Evolutionary conservation across 2,329 filamentous ascomycete species (phyloP), one percentile per base, ranked within the genome.

Genomic region (Penicillium sp.): DNA sequence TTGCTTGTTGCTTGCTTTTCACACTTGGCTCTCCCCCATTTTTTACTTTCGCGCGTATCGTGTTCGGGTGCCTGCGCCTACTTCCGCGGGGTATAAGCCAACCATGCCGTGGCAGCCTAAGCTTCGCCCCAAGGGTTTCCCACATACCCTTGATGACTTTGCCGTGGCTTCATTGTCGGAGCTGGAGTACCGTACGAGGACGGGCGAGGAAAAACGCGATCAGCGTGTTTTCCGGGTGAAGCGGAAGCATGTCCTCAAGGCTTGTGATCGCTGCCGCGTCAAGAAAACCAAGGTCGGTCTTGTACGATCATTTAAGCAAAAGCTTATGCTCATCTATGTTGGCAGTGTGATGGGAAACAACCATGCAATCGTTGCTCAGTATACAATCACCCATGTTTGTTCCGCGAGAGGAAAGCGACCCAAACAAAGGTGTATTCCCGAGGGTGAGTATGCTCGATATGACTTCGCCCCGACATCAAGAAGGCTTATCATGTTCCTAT

Each of bases 271-370:
- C n/a, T 79, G 77, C 64, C 74, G 77, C 55, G 75, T 79, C 46
- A 79, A 79, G 62, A 79, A 79, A 64, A 78, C 77, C 57, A 79
- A 79, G 71, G 77, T 78, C 60, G 59, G 65, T 69, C 60, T n/a
- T 39, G 22, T 3, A 6, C 6, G 22, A 33, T 18, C 6, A 11
- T 9, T n/a, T 22, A 4, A n/a, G 18, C 18, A 2, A 11, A 31
- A 5, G 16, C 3, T 40, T 3, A 36, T 37, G 6, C 7, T 54
- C 10, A 46, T 36, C 22, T 37, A 60, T 54, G 13, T 53, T 44
- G n/a, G 9, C 58, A 79, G 77, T 79, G 77, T 62, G 77, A 79
- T 71, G 77, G 77, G 39, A 78, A 78, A 56, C 77, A 79, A 56
- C 77, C 77, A 49, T 79, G 77, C 62, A 76, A 77, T 58, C 76